phyloP scores from a whole-genome alignment of 768 basidiomycete genomes.

The Sporobolomyces pararoseus region DNA sequence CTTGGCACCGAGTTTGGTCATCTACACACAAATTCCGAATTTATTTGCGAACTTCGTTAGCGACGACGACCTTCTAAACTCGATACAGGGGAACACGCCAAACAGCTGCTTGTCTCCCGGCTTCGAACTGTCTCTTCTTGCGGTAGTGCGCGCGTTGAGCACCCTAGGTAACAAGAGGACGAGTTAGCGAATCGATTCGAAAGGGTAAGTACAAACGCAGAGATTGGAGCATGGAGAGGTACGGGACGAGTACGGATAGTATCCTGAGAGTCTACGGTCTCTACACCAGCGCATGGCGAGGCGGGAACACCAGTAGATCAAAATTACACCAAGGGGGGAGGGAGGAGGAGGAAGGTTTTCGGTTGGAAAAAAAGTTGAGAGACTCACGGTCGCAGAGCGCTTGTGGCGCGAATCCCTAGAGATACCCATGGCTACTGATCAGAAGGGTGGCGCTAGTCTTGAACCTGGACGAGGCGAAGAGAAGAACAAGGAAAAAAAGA shows the following conservation, averaged over 20 bases:
- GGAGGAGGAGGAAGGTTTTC: neutral
- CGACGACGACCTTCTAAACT: neutral
- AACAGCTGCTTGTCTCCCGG: constrained; percentile 87
- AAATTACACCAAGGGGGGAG: neutral
- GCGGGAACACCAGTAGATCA: no score
- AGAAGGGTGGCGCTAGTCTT: constrained; percentile 4
- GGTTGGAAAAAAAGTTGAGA: constrained; percentile 33
- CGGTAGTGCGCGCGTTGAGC: constrained; percentile 76
- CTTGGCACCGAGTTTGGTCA: constrained; percentile 93
- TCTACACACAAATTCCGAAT: constrained; percentile 48
- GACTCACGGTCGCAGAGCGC: constrained; percentile 70
- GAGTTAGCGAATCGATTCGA: neutral
- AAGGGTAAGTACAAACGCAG: no score
- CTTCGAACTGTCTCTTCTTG: constrained; percentile 73
- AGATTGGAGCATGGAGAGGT: neutral
- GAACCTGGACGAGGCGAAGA: neutral
- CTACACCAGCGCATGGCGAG: no score
- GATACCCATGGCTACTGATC: constrained; percentile 65
- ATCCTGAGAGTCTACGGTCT: no score
- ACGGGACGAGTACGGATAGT: no score
- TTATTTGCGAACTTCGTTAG: no score
- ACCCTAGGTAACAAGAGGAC: constrained; percentile 48
- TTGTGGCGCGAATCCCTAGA: constrained; percentile 96
- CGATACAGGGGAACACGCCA: neutral
- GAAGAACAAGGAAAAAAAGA: neutral